These are phyloP conservation scores for Chlorella sp. DNA, from an alignment of 139 green algal species.

Conservation along the genomic window DNA sequence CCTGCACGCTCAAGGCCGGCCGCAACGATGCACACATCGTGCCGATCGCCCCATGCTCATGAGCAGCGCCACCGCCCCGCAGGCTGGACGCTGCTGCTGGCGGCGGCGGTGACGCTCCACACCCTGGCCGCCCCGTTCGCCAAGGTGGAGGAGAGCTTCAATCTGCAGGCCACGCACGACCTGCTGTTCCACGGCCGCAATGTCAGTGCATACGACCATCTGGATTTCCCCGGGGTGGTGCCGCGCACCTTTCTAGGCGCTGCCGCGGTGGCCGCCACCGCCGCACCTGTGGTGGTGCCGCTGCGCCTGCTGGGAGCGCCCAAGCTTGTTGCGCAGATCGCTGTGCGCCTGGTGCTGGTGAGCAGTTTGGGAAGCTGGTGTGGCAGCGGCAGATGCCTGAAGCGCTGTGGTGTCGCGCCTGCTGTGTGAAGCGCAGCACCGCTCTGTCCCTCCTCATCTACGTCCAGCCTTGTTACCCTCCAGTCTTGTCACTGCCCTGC, in stretches of 20 bases:
- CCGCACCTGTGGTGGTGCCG: not conserved
- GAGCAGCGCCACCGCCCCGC: not conserved
- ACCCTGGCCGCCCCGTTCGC: slow-evolving; percentile 66
- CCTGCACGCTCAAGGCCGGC: too few species aligned
- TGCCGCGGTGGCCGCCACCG: not conserved
- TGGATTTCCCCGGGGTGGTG: slow-evolving; percentile 87
- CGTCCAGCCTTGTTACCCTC: too few species aligned
- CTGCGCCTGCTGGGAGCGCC: not conserved
- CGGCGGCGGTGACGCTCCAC: slow-evolving; percentile 33
- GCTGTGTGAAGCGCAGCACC: too few species aligned
- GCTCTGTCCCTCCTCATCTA: too few species aligned
- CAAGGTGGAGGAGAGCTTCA: slow-evolving; percentile 94
- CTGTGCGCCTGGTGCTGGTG: slow-evolving; percentile 43
- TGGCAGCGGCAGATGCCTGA: too few species aligned
- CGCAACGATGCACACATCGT: too few species aligned
- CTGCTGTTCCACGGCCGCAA: slow-evolving; percentile 68
- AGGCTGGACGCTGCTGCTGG: slow-evolving; percentile 38
- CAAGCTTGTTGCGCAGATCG: slow-evolving; percentile 32
- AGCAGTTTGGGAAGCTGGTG: not conserved
- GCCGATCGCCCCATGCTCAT: too few species aligned
- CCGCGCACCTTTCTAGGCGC: slow-evolving; percentile 81
- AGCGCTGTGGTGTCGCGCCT: too few species aligned
- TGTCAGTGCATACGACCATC: slow-evolving; percentile 77
- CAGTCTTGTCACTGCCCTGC: too few species aligned
- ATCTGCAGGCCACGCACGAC: slow-evolving; percentile 81